Evolutionary conservation across 768 basidiomycete species (phyloP), one percentile per base, ranked within the genome.

Genomic region (Tricholomella constricta): DNA sequence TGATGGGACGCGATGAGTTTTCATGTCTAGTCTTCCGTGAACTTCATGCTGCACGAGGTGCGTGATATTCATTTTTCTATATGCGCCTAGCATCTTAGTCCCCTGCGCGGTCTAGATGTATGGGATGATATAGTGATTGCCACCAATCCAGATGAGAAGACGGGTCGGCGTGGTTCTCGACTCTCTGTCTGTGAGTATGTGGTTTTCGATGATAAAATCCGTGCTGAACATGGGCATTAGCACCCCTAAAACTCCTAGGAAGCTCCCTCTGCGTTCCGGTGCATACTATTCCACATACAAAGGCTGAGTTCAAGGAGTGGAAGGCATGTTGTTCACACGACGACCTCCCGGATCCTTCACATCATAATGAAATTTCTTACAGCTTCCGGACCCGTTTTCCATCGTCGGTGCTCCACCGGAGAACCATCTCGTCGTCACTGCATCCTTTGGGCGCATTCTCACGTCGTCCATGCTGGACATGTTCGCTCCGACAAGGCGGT

Each of bases 391-490:
- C 65, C 63, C 83, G 67, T 63, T 71, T 62, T 50, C 36, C 29
- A 19, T 34, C 22, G 29, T 52, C 11, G 40, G 61, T 15, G 68
- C 68, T 15, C 69, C 72, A 2, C 66, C 65, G 20, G 32, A 62
- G 3, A 69, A 76, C 11, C 81, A 89, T 54, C 63, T 95, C 26
- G 76, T 97, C 8, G 63, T 98, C 6, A 94, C 94, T 0, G 91
- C 94, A 6, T 96, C 94, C 0, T 96, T 96, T 57, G 94, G 94
- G 0, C 87, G 89, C 41, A 93, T 95, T 58, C 78, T 98, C 11
- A 80, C 91, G 0, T 65, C 73, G 4, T 62, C 74, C 2, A 72
- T 89, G 47, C 80, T 97, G 14, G 64, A 73, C 12, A 73, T 78
- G 35, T 96, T 96, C 62, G 77, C 71, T 0, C 73, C 74, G 0